Evolutionary conservation across 2,329 filamentous ascomycete genomes (phyloP).

Genomic region (Stachybotrys chlorohalonatus): DNA sequence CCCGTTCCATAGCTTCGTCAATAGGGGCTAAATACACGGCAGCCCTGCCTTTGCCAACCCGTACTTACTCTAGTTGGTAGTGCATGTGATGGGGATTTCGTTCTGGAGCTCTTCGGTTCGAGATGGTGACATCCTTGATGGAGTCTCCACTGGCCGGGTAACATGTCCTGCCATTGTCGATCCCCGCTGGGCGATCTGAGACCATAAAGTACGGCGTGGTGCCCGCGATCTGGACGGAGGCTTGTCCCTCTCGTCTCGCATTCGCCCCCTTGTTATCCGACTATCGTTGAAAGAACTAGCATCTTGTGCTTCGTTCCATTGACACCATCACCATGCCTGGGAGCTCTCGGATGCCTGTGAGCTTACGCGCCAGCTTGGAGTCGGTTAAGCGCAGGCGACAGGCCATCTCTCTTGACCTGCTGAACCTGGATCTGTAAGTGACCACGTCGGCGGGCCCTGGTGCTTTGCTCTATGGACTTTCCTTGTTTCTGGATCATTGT

Average conservation of each 20-base stretch:
- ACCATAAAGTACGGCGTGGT: not conserved
- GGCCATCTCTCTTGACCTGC: slow-evolving; percentile 44
- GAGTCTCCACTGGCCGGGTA: not conserved
- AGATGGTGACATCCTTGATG: not conserved
- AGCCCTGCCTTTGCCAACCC: not conserved
- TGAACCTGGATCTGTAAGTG: slow-evolving; percentile 63
- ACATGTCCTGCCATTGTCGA: slow-evolving; percentile 8
- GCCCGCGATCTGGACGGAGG: not conserved
- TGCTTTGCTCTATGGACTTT: no score
- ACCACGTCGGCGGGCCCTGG: not conserved
- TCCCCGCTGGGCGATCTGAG: not conserved
- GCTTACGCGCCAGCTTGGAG: slow-evolving; percentile 58
- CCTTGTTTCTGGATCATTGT: no score
- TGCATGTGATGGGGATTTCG: not conserved
- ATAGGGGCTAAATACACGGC: not conserved
- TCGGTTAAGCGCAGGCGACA: slow-evolving; percentile 49
- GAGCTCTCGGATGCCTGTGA: slow-evolving; percentile 61
- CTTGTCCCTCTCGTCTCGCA: not conserved
- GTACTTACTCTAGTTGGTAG: not conserved
- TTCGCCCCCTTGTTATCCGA: not conserved
- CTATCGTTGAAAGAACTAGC: no score
- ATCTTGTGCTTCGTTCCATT: not conserved
- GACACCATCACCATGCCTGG: slow-evolving; percentile 43
- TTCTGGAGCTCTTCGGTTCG: not conserved
- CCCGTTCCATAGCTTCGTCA: no score